Base-by-base conservation (phyloP, 345 rosid genomes). In the Luvunga scandens region DNA sequence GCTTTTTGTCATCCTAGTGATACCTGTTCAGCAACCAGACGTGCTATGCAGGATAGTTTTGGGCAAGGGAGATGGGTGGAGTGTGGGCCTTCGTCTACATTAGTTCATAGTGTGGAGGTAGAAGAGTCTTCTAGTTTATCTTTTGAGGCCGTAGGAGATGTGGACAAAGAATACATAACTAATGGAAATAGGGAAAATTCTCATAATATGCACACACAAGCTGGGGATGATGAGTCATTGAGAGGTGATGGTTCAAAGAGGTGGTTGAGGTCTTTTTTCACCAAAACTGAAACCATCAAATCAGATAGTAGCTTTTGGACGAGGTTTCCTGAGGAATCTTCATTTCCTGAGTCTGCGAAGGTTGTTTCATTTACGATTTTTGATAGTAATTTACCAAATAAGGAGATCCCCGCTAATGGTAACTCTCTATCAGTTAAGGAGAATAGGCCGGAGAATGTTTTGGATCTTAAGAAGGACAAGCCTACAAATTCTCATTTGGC, bases 291-390 rank as follows among this genome's bases (percentile, higher is more conserved):
- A 83, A 87, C 91, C 69, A 77, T 82, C 69, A 84, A 87, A 78
- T 87, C 83, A 39, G 90, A 94, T 69, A 95, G 95, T 83, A 73
- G 42, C 28, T 70, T 81, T 19, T 87, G 89, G 88, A 92, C 90
- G 14, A 89, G 85, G 86, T 90, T 96, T 77, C 98, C 98, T 27
- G 85, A 82, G 69, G 86, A 85, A 83, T 77, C 91, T 73, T 88
- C 90, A 38, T 88, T 86, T 85, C 98, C 99, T 71, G 67, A 74
- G 82, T 87, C 92, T 72, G 98, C 95, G 19, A 86, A 90, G 78
- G 90, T 94, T 82, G 91, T 94, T 88, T 96, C 98, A 16, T 96
- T 96, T 81, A 83, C 88, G 76, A 85, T 96, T 76, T 88, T 90
- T 68, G 80, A 86, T 75, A 71, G 79, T 74, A 76, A 80, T 80